Evolutionary conservation across 2,329 filamentous ascomycete species (phyloP), one percentile per base, ranked within the genome.

Genomic region (Exophiala oligosperma): DNA sequence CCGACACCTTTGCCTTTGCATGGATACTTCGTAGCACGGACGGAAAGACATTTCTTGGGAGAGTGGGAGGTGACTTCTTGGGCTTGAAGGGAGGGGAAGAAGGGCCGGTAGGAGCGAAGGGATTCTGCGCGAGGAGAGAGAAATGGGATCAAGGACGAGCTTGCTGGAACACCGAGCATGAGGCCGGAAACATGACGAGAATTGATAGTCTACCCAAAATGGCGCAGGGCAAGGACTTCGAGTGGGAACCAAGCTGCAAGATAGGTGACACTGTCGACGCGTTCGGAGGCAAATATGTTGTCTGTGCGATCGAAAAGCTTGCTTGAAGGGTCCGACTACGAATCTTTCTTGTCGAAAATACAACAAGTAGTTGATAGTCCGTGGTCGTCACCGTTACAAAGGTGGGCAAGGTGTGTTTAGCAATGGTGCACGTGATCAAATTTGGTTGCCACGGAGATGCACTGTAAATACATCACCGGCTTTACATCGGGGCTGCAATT

Each of bases 21-120:
- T 59, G 57, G 57, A 59, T 59, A 5, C 6, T 59, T 32, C 57
- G 52, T 23, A 59, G 52, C 44, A 23, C 17, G 41, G 57, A 59
- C 28, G 40, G 40, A 17, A 37, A 28, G n/a, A 59, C 46, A n/a
- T 48, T 48, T n/a, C 24, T 48, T n/a, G 49, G 41, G 5, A 49
- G 47, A 28, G 29, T 57, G 14, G 55, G 55, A 47, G 55, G 55
- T 21, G 55, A 57, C 26, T 57, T 53, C 44, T 49, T 57, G 3
- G 55, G 41, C 12, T 40, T 57, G 55, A 57, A 52, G 32, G 55
- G 55, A 24, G 55, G 55, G 5, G 37, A 35, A 5, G 49, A 57
- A 21, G 55, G 49, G 1, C 49, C 55, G 8, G 43, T 40, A 5
- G 49, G 49, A 1, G 46, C 47, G 49, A 41, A 11, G 2, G 55